Percentiles rank a stretch among this genome's conserved stretches.
Evolutionary conservation across 176 grass and related monocot species (phyloP).

Genomic region (Eragrostis nindensis): DNA sequence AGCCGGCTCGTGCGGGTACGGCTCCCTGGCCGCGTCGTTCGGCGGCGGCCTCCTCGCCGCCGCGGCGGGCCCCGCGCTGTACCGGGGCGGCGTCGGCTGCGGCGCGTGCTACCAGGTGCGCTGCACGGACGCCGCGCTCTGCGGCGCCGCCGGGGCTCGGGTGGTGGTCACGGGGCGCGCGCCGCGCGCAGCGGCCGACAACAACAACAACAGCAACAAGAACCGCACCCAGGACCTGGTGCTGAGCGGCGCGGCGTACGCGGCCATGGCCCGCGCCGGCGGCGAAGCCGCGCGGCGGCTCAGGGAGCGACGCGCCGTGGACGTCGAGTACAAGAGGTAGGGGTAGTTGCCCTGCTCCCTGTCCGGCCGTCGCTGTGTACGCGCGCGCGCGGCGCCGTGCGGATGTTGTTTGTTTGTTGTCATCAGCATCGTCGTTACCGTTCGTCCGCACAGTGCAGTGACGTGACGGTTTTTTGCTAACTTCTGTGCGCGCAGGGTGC

Average conservation of each 20-base stretch:
- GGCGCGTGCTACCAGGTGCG: conserved; percentile 79
- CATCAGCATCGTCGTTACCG: too few species aligned
- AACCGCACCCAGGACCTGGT: conserved; percentile 30
- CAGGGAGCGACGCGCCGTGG: conserved; percentile 43
- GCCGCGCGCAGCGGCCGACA: conserved; percentile 10
- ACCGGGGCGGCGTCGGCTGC: conserved; percentile 69
- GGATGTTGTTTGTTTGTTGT: too few species aligned
- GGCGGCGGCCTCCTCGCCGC: conserved; percentile 66
- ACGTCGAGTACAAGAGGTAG: conserved; percentile 78
- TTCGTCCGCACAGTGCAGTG: too few species aligned
- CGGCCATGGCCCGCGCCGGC: conserved; percentile 56
- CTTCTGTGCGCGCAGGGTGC: conserved; percentile 46
- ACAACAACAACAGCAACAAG: conserved; percentile 25
- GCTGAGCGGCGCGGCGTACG: conserved; percentile 61
- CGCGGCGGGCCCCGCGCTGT: conserved; percentile 50
- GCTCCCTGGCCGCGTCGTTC: conserved; percentile 52
- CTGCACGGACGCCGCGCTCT: conserved; percentile 59
- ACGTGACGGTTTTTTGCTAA: too few species aligned
- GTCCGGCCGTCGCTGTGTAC: background rate
- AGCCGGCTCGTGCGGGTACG: conserved; percentile 84
- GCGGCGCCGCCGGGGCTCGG: conserved; percentile 60
- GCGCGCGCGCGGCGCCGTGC: conserved; percentile 20
- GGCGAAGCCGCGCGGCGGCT: conserved; percentile 23
- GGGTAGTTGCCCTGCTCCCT: background rate
- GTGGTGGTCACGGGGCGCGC: conserved; percentile 64